Evolutionary conservation across 331 rosid genomes (phyloP).

Genomic region (Spiraea crenata): DNA sequence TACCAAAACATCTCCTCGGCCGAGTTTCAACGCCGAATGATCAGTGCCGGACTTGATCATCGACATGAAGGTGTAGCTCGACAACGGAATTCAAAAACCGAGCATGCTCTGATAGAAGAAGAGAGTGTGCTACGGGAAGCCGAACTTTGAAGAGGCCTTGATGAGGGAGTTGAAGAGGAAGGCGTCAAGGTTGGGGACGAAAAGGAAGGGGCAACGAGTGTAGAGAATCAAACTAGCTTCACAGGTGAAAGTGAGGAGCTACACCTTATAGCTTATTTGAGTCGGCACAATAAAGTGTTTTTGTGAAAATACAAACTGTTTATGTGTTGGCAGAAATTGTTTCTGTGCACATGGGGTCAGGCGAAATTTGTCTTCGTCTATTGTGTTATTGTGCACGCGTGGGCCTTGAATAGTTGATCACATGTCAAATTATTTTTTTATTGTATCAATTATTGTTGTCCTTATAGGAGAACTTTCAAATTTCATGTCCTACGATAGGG

Average conservation of each 20-base stretch:
- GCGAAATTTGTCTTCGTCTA: too few species aligned
- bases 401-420: too few species aligned
- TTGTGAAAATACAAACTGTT: too few species aligned
- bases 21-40: constrained; percentile 47
- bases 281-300: too few species aligned
- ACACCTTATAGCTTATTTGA: too few species aligned
- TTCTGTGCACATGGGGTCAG: too few species aligned
- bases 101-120: constrained; percentile 67
- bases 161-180: constrained; percentile 72
- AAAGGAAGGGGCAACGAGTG: constrained; percentile 51
- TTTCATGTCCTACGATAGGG: too few species aligned
- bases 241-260: constrained; percentile 66
- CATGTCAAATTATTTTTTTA: too few species aligned
- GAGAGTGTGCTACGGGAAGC: constrained; percentile 57
- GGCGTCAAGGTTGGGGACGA: constrained; percentile 55
- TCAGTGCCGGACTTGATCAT: constrained; percentile 82
- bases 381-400: too few species aligned
- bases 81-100: constrained; percentile 34
- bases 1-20: constrained; percentile 39
- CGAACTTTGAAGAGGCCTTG: constrained; percentile 55
- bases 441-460: too few species aligned
- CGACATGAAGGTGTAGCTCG: constrained; percentile 76
- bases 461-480: too few species aligned
- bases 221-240: constrained; percentile 70
- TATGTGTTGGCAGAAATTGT: too few species aligned